phyloP scores from a whole-genome alignment of 2,329 filamentous ascomycete genomes.

The Cordyceps javanica region DNA sequence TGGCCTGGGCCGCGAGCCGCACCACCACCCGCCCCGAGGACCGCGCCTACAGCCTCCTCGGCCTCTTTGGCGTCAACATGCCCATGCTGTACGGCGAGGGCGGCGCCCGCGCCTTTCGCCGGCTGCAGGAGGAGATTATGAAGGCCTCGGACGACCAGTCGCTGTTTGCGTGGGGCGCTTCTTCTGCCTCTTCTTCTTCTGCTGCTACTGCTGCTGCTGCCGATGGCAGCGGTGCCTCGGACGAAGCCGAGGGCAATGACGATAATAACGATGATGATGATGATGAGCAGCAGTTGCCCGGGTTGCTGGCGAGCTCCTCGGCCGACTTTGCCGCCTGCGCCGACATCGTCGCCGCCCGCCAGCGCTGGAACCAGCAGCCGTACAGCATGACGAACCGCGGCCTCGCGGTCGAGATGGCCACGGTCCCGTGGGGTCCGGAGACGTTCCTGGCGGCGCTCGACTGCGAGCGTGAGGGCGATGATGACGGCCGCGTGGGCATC shows the following conservation, averaged over 20 bases:
- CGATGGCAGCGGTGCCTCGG: not conserved
- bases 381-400: conserved; percentile 12
- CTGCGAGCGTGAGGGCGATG: not conserved
- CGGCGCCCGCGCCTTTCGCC: conserved; percentile 10
- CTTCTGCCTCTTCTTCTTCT: no score
- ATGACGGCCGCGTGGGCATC: conserved; percentile 5
- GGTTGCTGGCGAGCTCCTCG: not conserved
- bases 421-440: conserved; percentile 11
- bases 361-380: conserved; percentile 1
- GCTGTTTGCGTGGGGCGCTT: conserved; percentile 20
- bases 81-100: conserved; percentile 22
- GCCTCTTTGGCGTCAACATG: conserved; percentile 22
- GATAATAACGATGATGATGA: no score
- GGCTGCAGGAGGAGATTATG: conserved; percentile 21
- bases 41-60: conserved; percentile 21
- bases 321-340: conserved; percentile 4
- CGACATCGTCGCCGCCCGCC: not conserved
- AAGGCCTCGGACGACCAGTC: conserved; percentile 17
- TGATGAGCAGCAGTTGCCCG: not conserved
- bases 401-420: conserved; percentile 10
- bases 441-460: conserved; percentile 12
- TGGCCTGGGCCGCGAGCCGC: conserved; percentile 20
- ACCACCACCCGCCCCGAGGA: conserved; percentile 20
- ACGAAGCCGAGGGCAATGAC: no score
- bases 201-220: no score